These are phyloP conservation scores for Dimocarpus longan DNA, from an alignment of 345 rosid species.

Conservation along the genomic window DNA sequence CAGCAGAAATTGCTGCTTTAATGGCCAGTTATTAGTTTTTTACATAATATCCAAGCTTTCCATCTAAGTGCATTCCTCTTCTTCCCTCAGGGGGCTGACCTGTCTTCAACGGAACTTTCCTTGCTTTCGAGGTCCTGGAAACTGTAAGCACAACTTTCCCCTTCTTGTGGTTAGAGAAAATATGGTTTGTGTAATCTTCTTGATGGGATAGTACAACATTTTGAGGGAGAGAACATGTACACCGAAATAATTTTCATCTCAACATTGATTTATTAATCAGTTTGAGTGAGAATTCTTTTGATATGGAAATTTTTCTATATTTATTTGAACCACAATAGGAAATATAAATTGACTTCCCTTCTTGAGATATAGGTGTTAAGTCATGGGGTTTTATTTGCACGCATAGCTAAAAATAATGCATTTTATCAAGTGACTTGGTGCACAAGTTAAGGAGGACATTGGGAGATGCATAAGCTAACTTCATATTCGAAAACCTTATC, in stretches of 20 bases:
- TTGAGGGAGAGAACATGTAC: not conserved
- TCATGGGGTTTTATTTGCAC: not conserved
- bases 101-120: conserved; percentile 73
- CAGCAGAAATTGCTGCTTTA: not conserved
- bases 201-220: not conserved
- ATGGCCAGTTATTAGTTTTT: not conserved
- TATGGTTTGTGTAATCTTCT: not conserved
- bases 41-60: not conserved
- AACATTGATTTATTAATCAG: not conserved
- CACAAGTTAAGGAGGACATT: no score
- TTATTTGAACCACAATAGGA: not conserved
- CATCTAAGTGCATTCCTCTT: conserved; percentile 12
- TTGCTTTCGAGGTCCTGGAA: conserved; percentile 57
- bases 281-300: not conserved
- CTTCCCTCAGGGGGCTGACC: conserved; percentile 48
- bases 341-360: not conserved
- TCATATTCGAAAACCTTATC: not conserved
- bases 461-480: not conserved
- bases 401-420: not conserved
- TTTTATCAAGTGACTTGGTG: not conserved
- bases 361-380: not conserved
- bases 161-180: not conserved
- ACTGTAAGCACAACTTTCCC: conserved; percentile 48
- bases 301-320: not conserved
- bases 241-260: not conserved